A percentile compares a stretch with the other conserved stretches of the same genome.
Conservation (phyloP, 2,329 filamentous ascomycete genomes). For the Cladobotryum protrusum region DNA sequence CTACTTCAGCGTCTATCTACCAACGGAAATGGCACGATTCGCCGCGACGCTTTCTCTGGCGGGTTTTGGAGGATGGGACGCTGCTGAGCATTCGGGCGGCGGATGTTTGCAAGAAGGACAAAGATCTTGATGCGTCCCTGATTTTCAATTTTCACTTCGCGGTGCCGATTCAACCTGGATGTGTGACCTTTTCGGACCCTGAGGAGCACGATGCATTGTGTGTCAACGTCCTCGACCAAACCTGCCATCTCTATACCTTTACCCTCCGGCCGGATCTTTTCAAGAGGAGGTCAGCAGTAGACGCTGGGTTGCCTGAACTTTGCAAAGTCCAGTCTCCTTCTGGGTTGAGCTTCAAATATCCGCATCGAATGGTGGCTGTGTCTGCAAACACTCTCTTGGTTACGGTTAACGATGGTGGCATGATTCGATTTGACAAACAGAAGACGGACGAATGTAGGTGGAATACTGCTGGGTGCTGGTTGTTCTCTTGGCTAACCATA, state of each 20-base stretch:
- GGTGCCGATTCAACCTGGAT: conserved; percentile 64
- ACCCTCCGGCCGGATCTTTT: conserved; percentile 81
- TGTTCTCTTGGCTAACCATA: neutral
- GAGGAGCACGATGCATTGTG: conserved; percentile 70
- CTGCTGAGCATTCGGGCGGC: conserved; percentile 76
- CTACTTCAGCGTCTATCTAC: conserved; percentile 74
- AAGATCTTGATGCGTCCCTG: conserved; percentile 62
- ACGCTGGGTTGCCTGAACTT: conserved; percentile 67
- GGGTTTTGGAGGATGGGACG: conserved; percentile 72
- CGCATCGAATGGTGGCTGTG: conserved; percentile 74
- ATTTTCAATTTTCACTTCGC: conserved; percentile 74
- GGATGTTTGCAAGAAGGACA: conserved; percentile 67
- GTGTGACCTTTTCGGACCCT: conserved; percentile 76
- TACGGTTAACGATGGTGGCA: conserved; percentile 71
- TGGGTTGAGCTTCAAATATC: conserved; percentile 69
- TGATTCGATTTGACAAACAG: conserved; percentile 63
- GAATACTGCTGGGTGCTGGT: neutral
- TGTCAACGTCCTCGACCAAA: conserved; percentile 71
- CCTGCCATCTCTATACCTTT: conserved; percentile 77
- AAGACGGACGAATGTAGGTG: conserved; percentile 40
- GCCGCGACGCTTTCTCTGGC: conserved; percentile 86
- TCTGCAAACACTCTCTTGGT: conserved; percentile 69
- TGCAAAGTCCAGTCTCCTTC: conserved; percentile 69
- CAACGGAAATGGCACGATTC: conserved; percentile 70
- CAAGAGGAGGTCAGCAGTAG: conserved; percentile 59